Evolutionary conservation across 352 stramenopile genomes (phyloP).

Genomic region (Pythium sukuiense): DNA sequence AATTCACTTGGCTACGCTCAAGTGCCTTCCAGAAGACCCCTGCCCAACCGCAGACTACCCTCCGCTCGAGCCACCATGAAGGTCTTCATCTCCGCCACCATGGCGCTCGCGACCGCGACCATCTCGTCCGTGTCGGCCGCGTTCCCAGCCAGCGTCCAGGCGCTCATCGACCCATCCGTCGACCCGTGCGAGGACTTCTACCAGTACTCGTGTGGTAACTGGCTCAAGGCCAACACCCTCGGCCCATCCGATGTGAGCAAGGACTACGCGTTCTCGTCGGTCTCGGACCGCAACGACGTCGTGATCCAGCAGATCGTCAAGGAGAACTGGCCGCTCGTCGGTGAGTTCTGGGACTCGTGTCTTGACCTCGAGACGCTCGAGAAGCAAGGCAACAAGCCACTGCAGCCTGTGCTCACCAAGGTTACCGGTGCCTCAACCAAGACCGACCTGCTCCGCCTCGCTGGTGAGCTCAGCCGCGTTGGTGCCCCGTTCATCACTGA

Average conservation of each 20-base stretch:
- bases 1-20: neutral
- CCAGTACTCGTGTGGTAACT: slow-evolving; percentile 61
- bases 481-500: slow-evolving; percentile 62
- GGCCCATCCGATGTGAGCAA: slow-evolving; percentile 22
- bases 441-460: slow-evolving; percentile 41
- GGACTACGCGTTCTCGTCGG: slow-evolving; percentile 49
- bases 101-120: slow-evolving; percentile 18
- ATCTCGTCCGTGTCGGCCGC: slow-evolving; percentile 15
- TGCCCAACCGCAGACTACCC: neutral
- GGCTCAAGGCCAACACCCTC: slow-evolving; percentile 46
- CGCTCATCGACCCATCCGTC: slow-evolving; percentile 42
- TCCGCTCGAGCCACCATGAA: slow-evolving; percentile 17
- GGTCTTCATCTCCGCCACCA: slow-evolving; percentile 26
- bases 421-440: slow-evolving; percentile 34
- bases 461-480: slow-evolving; percentile 42
- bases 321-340: slow-evolving; percentile 61
- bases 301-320: slow-evolving; percentile 58
- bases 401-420: slow-evolving; percentile 41
- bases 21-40: neutral
- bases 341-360: slow-evolving; percentile 67
- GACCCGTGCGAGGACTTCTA: slow-evolving; percentile 78
- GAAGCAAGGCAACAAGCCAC: slow-evolving; percentile 37
- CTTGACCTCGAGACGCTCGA: slow-evolving; percentile 53
- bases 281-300: slow-evolving; percentile 52
- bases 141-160: slow-evolving; percentile 37